Evolutionary conservation across 2,329 filamentous ascomycete species (phyloP), one percentile per base, ranked within the genome.

Genomic region (Arthrinium phaeospermum): DNA sequence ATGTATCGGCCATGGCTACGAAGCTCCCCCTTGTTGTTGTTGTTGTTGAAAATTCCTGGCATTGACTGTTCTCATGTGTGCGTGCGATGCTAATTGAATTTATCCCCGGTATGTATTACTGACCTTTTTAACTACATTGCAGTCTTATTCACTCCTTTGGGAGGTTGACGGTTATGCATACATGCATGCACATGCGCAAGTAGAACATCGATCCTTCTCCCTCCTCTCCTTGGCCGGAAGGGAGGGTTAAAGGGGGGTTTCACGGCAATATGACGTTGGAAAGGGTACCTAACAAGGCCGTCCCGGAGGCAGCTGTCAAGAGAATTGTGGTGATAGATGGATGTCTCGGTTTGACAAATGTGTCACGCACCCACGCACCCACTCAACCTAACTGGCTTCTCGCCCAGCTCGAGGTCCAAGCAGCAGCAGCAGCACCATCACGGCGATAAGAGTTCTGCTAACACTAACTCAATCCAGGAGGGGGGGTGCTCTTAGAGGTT

Each of bases 311-410:
- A 64, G 57, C 57, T 64, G 57, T 64, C 57, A 64, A 64, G 10
- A 34, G 16, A 41, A 41, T 41, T 64, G 34, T 41, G 22, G 57
- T 41, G 57, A 64, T 64, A 64, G 57, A 64, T 64, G 57, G 34
- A 64, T 64, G 57, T 64, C 57, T 64, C 22, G 57, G 57, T 64
- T 64, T 64, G 57, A 64, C 57, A 64, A 12, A 64, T 64, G 57
- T 64, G 57, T 64, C 57, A 64, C 30, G 10, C 34, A 64, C 30
- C n/a, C 57, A 64, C 30, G 10, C 34, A 64, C 30, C n/a, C 57
- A 13, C 30, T 22, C 57, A n/a, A 64, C 57, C 37, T 34, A 64
- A 64, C 34, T 41, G 10, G 34, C 27, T 34, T 24, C 12, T 37
- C 30, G n/a, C 30, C 22, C 34, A 41, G 34, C 57, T 24, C 30